These are phyloP conservation scores for Penicillium sumatraense DNA, from an alignment of 2,329 filamentous ascomycete species.

Conservation along the genomic window DNA sequence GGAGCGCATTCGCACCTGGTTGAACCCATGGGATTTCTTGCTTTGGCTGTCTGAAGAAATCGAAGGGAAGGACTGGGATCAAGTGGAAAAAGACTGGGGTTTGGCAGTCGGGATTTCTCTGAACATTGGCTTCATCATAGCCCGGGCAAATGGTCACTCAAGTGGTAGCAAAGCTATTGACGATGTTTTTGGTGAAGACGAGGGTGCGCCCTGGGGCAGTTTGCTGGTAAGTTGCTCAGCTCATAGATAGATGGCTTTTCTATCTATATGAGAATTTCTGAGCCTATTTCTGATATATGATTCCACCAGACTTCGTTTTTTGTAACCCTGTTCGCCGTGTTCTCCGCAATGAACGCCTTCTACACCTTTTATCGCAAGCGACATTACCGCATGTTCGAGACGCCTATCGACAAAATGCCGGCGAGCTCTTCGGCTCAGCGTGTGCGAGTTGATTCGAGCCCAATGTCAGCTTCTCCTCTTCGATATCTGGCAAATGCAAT, in stretches of 20 bases:
- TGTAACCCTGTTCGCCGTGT: slow-evolving; percentile 68
- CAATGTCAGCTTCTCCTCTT: slow-evolving; percentile 76
- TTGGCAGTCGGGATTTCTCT: slow-evolving; percentile 74
- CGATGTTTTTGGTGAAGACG: slow-evolving; percentile 82
- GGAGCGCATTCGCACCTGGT: slow-evolving; percentile 77
- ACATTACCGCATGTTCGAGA: slow-evolving; percentile 90
- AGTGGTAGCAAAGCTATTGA: slow-evolving; percentile 61
- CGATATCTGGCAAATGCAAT: slow-evolving; percentile 73
- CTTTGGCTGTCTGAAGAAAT: slow-evolving; percentile 93
- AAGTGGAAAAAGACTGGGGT: slow-evolving; percentile 72
- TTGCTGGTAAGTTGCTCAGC: slow-evolving; percentile 60
- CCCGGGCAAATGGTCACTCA: slow-evolving; percentile 73
- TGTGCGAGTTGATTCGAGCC: slow-evolving; percentile 85
- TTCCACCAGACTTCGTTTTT: slow-evolving; percentile 65
- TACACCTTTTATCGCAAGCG: slow-evolving; percentile 82
- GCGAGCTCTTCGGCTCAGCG: slow-evolving; percentile 84
- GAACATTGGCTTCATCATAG: slow-evolving; percentile 81
- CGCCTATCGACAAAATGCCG: slow-evolving; percentile 74
- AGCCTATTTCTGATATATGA: neutral
- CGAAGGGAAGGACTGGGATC: slow-evolving; percentile 89
- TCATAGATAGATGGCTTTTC: neutral
- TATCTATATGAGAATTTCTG: neutral
- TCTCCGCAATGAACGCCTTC: slow-evolving; percentile 76
- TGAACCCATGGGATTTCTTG: slow-evolving; percentile 87
- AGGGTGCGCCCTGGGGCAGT: slow-evolving; percentile 66